A percentile compares a stretch with the other conserved stretches of the same genome.
These are phyloP conservation scores for Calocybe cyanea DNA, from an alignment of 768 basidiomycete species.

Conservation along the genomic window DNA sequence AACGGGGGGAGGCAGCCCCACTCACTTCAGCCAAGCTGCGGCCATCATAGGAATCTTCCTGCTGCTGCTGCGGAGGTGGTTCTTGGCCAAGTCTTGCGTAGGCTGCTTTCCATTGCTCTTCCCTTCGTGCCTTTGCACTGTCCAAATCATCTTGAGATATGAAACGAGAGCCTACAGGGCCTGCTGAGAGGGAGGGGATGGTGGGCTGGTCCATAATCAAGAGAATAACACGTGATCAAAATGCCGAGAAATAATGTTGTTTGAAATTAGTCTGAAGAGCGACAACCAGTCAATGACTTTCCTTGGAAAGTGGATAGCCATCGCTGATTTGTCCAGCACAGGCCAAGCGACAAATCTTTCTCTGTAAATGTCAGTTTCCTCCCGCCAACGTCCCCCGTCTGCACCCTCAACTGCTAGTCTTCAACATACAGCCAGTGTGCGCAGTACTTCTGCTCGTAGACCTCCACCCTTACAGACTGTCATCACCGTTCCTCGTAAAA, in stretches of 20 bases:
- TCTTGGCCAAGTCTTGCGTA: constrained; percentile 87
- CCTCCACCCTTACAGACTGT: constrained; percentile 49
- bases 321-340: no score
- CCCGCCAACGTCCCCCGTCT: constrained; percentile 29
- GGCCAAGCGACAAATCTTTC: neutral
- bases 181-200: constrained; percentile 69
- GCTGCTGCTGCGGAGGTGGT: constrained; percentile 70
- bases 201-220: constrained; percentile 53
- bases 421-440: constrained; percentile 27
- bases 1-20: constrained; percentile 14
- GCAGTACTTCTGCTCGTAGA: constrained; percentile 24
- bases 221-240: constrained; percentile 3
- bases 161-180: constrained; percentile 79
- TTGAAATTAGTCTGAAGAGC: no score
- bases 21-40: constrained; percentile 86
- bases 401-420: constrained; percentile 32
- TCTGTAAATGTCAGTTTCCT: constrained; percentile 27
- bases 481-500: constrained; percentile 67
- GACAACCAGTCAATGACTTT: no score
- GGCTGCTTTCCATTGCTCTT: constrained; percentile 88
- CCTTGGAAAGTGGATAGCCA: no score
- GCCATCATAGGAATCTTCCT: constrained; percentile 78
- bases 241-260: neutral
- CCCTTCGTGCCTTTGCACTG: constrained; percentile 61
- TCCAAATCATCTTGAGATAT: constrained; percentile 79